Conservation (phyloP, 2,329 filamentous ascomycete genomes). For the Pseudogymnoascus sp. region DNA sequence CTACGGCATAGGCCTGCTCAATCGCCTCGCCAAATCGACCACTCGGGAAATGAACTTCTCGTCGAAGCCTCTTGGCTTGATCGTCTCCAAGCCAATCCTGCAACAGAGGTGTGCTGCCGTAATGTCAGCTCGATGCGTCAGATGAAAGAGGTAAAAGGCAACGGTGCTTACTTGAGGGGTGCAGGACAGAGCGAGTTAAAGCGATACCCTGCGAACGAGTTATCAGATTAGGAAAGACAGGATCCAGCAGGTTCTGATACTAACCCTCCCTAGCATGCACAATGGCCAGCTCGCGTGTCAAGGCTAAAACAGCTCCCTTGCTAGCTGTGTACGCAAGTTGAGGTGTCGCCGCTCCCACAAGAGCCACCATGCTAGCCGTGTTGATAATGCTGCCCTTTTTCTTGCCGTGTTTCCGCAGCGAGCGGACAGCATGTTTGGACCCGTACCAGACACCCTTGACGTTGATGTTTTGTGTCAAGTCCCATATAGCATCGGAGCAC, state of each 20-base stretch:
- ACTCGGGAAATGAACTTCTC: constrained; percentile 69
- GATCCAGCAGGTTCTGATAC: neutral
- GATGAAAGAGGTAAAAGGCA: neutral
- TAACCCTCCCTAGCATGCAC: constrained; percentile 61
- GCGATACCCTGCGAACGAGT: constrained; percentile 42
- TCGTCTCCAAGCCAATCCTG: constrained; percentile 73
- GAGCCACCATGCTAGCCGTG: constrained; percentile 61
- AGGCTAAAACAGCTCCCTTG: constrained; percentile 65
- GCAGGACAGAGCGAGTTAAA: constrained; percentile 70
- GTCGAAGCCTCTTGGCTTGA: constrained; percentile 56
- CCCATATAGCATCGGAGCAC: constrained; percentile 67
- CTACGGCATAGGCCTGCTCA: constrained; percentile 65
- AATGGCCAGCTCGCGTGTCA: constrained; percentile 67
- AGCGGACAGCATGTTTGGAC: constrained; percentile 62
- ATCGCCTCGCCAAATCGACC: constrained; percentile 70
- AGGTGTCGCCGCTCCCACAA: constrained; percentile 62
- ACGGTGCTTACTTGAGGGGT: constrained; percentile 45
- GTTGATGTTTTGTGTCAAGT: constrained; percentile 66
- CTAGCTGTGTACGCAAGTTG: constrained; percentile 69
- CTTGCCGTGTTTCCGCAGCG: constrained; percentile 59
- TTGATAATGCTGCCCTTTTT: constrained; percentile 62
- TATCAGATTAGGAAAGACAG: neutral
- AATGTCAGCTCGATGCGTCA: neutral
- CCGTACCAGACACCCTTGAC: constrained; percentile 75
- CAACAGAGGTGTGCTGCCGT: constrained; percentile 50